A percentile compares a stretch with the other conserved stretches of the same genome.
Evolutionary conservation across 441 rosid genomes (phyloP).

Genomic region (Pelargonium citronellum): DNA sequence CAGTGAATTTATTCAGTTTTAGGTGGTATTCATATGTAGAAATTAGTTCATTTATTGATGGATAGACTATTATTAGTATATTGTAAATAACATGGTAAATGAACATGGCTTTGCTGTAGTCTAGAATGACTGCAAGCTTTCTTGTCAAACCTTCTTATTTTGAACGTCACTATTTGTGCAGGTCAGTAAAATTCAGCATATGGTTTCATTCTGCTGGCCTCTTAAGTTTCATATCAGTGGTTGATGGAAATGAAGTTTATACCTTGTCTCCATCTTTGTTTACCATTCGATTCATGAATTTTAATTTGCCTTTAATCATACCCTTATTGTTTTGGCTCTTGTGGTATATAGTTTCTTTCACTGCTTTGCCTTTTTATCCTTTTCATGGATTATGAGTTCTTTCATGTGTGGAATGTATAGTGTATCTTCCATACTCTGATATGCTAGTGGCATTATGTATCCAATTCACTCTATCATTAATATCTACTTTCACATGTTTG

Average conservation of each 20-base stretch:
- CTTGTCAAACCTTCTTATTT: constrained; percentile 5
- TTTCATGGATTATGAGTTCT: not conserved
- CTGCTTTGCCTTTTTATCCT: not conserved
- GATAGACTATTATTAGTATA: not conserved
- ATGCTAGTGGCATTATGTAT: constrained; percentile 12
- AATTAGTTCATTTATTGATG: constrained; percentile 8
- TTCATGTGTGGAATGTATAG: not conserved
- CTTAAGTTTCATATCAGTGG: not conserved
- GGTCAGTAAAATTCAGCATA: not conserved
- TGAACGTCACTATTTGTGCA: not conserved
- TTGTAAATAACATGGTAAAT: not conserved
- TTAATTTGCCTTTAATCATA: constrained; percentile 2
- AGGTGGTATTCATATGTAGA: not conserved
- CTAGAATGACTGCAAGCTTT: not conserved
- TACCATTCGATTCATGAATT: not conserved
- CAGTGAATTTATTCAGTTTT: constrained; percentile 1
- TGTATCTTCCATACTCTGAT: constrained; percentile 3
- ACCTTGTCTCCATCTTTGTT: not conserved
- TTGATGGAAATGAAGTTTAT: not conserved
- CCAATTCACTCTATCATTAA: constrained; percentile 8
- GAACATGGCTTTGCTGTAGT: not conserved
- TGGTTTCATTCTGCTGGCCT: not conserved
- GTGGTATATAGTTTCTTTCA: not conserved
- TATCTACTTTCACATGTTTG: not conserved
- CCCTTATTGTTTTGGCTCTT: not conserved